These are phyloP conservation scores for Nepenthes alata DNA, from an alignment of 179 eudicot genomes.

Conservation along the genomic window DNA sequence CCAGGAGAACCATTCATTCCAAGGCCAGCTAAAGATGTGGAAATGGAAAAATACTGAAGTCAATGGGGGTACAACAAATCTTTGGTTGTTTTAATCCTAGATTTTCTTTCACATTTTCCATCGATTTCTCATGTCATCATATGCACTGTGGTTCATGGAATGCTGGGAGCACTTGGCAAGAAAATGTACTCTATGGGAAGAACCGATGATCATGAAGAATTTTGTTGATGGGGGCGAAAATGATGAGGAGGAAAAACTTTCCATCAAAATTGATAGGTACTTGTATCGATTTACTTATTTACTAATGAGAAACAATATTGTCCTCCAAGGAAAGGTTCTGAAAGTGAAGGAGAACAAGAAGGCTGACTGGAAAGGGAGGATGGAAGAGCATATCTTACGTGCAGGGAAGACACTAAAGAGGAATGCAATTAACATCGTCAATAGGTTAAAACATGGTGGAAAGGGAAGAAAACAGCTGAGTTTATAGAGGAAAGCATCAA, in stretches of 20 bases:
- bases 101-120: not conserved
- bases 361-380: constrained; percentile 58
- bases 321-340: constrained; percentile 48
- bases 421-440: constrained; percentile 32
- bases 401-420: constrained; percentile 38
- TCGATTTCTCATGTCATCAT: not conserved
- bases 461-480: constrained; percentile 20
- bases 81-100: not conserved
- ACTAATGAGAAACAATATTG: constrained; percentile 6
- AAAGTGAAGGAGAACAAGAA: constrained; percentile 35
- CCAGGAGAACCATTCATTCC: constrained; percentile 78
- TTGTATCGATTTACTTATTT: not conserved
- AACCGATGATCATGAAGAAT: constrained; percentile 58
- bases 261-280: constrained; percentile 58
- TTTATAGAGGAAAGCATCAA: constrained; percentile 29
- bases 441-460: constrained; percentile 56
- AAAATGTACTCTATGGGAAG: constrained; percentile 88
- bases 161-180: constrained; percentile 97
- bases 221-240: constrained; percentile 46
- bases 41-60: constrained; percentile 78
- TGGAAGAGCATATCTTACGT: constrained; percentile 26
- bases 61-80: constrained; percentile 58
- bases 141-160: constrained; percentile 36
- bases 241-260: constrained; percentile 19
- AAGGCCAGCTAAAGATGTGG: constrained; percentile 81